Base-by-base conservation (phyloP, 2,329 filamentous ascomycete genomes). In the Sporothrix dimorphospora region DNA sequence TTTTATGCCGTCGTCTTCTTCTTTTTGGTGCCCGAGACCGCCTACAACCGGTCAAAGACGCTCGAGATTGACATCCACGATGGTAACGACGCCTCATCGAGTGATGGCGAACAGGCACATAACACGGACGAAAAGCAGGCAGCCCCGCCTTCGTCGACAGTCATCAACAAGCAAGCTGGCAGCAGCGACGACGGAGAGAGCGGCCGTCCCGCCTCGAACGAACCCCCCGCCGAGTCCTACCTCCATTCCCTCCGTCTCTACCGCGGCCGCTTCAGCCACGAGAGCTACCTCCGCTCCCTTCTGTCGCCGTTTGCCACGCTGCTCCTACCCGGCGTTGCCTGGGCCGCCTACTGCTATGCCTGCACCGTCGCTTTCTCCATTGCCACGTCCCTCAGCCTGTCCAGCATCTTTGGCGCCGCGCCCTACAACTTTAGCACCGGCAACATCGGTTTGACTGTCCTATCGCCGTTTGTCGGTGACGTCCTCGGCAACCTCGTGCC, bases 21-120 rank as follows among this genome's bases (percentile, higher is more conserved):
- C 71, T 76, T 83, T 51, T 82, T 83, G 72, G 82, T 82, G 6
- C 82, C 82, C 1, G 82, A 84, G 72, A 84, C 82, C 5, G 77
- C 79, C 1, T 84, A 82, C 76, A 79, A 61, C 42, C 55, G 68
- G 14, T 19, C 53, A 3, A n/a, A n/a, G 16, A 24, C 59, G 40
- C 68, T 70, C 12, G 55, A 70, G 2, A 70, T 63, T 16, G 68
- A 70, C 19, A 70, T 70, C 7, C 7, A 45, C 34, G 63, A 73
- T 12, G 47, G 65, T 57, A 11, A n/a, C 40, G 21, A 40, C 9
- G 34, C 12, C 11, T 42, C 40, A 2, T 49, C 49, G 11, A n/a
- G 11, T 6, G 65, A 47, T 27, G 72, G 63, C 7, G 53, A 57
- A n/a, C n/a, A n/a, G 40, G 42, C 6, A 53, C 55, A 59, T 7